These are phyloP conservation scores for Amanita molliuscula DNA, from an alignment of 768 basidiomycete genomes.

Conservation along the genomic window DNA sequence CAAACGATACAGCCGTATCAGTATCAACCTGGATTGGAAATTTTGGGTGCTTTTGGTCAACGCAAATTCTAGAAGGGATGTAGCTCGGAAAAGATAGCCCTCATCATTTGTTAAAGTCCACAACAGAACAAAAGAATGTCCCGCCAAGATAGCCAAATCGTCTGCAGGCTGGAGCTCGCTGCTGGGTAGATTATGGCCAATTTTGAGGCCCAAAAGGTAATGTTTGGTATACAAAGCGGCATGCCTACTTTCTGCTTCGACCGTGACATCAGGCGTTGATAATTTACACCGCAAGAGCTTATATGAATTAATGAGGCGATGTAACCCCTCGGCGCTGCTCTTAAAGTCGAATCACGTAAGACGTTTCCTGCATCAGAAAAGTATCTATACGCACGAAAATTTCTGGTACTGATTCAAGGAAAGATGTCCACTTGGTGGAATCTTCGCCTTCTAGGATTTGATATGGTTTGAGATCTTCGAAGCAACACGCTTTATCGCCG, in stretches of 20 bases:
- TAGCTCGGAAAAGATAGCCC: slow-evolving; percentile 52
- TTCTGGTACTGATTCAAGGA: slow-evolving; percentile 36
- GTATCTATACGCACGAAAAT: slow-evolving; percentile 32
- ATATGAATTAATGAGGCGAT: slow-evolving; percentile 59
- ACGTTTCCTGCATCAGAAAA: not conserved
- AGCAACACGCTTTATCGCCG: slow-evolving; percentile 78
- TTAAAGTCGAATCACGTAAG: slow-evolving; percentile 12
- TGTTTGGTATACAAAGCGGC: slow-evolving; percentile 42
- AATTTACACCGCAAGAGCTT: slow-evolving; percentile 66
- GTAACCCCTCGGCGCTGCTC: slow-evolving; percentile 46
- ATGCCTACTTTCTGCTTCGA: slow-evolving; percentile 44
- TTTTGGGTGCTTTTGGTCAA: slow-evolving; percentile 65
- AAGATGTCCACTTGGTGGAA: slow-evolving; percentile 39
- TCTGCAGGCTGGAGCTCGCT: slow-evolving; percentile 86
- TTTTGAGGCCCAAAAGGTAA: slow-evolving; percentile 57
- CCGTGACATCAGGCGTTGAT: slow-evolving; percentile 33
- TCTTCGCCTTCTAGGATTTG: slow-evolving; percentile 38
- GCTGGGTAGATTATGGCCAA: slow-evolving; percentile 54
- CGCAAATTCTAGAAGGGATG: slow-evolving; percentile 61
- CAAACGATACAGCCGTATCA: slow-evolving; percentile 75
- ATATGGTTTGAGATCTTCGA: slow-evolving; percentile 75
- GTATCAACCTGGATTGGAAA: slow-evolving; percentile 66
- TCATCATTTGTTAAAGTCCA: slow-evolving; percentile 51
- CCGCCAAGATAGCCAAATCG: slow-evolving; percentile 71
- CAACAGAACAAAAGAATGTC: slow-evolving; percentile 51